Evolutionary conservation across 495 filamentous ascomycete species (phyloP), one percentile per base, ranked within the genome.

Genomic region (Penicillium cosmopolitanum): DNA sequence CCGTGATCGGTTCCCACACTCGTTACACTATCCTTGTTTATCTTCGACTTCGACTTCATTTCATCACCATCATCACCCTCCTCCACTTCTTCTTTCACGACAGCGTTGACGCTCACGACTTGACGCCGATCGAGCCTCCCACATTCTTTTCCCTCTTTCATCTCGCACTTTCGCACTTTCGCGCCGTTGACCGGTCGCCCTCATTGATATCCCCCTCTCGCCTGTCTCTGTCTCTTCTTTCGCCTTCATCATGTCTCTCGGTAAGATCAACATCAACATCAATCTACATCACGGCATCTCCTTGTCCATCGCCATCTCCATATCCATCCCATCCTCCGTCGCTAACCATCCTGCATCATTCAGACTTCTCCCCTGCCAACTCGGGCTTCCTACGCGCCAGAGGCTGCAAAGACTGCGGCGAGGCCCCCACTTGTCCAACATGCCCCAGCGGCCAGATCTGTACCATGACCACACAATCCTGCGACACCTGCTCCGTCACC

Each of bases 401-500:
- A n/a, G 15, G 36, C 66, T 84, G 81, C 60, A 67, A 72, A 28
- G 53, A 62, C 55, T 85, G 84, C 57, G 60, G 65, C 5, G 52
- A 63, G 8, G 70, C 75, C 33, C 83, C 84, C 5, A 57, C 76
- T 34, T 85, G 84, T 62, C 84, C 84, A 10, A 18, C 62, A n/a
- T 87, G 84, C 64, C 60, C 70, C 1, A 46, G 65, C 4, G 76
- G 75, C 50, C 60, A 84, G 53, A 73, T 78, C 34, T 91, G 88
- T 76, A 80, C 81, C 5, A 80, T 87, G 65, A 78, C 80, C 51
- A 75, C 74, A 19, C 73, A 76, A 38, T 78, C 76, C 13, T 92
- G 89, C 72, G 66, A 80, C 28, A 36, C 58, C 40, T 92, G 89
- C 64, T 79, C 86, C 0, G 79, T 76, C 40, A 87, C 84, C 3